Base-by-base conservation (phyloP, 345 rosid species). In the Cochlearia excelsa region DNA sequence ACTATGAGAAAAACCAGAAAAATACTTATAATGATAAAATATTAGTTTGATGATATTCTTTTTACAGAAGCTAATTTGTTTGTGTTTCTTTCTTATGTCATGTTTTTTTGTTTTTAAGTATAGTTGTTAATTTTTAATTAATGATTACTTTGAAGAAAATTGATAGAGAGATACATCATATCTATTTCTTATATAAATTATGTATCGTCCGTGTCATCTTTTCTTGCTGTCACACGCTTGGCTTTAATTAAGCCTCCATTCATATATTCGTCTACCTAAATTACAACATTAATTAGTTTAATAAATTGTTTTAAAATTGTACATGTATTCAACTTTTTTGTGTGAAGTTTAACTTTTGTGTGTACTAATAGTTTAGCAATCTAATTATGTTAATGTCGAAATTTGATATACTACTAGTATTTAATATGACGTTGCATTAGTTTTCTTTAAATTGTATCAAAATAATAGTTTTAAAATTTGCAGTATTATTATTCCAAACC, bases 141-240 rank as follows among this genome's bases (percentile, higher is more conserved):
- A 54, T n/a, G 34, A 53, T 46, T 10, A 0, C 30, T 39, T 11
- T 6, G 23, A 16, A 16, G 23, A 23, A 1, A 48, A 40, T 40
- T 41, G 53, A n/a, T 49, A 30, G 59, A 62, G 53, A 49, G 74
- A 62, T 62, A 34, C 68, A 49, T 69, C 64, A 55, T 34, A 69
- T 69, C 68, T 49, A 42, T 56, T 28, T 3, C 23, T 16, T 62
- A 7, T 35, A 10, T 60, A 40, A 37, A 3, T 5, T 39, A n/a
- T 34, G 44, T 16, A 49, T 35, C 26, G 8, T 23, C 51, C 51
- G 46, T 55, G 74, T 69, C 57, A 63, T 26, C 28, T 40, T 37
- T 61, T 49, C 57, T 54, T 61, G 58, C 63, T 62, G 68, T 28
- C 68, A 69, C 63, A 61, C 63, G 63, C 63, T 69, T 69, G 59